A percentile compares a stretch with the other conserved stretches of the same genome.
Evolutionary conservation across 192 early-diverging fungal genomes (phyloP).

Genomic region (Radiomyces spectabilis): DNA sequence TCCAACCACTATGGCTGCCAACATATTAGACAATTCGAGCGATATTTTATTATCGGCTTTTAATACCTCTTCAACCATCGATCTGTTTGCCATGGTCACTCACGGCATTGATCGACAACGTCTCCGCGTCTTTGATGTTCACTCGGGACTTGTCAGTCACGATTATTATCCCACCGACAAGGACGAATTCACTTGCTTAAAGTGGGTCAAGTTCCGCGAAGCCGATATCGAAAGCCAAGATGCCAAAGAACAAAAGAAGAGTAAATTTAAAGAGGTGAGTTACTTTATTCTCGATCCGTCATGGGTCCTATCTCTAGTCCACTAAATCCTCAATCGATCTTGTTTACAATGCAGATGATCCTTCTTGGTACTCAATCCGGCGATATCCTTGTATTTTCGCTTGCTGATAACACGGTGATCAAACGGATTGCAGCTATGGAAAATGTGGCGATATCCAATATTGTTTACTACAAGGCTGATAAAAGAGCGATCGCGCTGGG

Average conservation of each 20-base stretch:
- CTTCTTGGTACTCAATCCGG: constrained; percentile 45
- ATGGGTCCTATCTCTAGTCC: no score
- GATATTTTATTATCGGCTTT: constrained; percentile 15
- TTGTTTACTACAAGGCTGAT: constrained; percentile 36
- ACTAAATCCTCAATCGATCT: constrained; percentile 1
- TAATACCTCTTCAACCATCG: constrained; percentile 1
- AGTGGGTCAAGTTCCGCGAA: constrained; percentile 35
- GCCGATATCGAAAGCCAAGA: constrained; percentile 9
- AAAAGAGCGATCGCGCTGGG: constrained; percentile 32
- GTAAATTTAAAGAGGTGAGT: no score
- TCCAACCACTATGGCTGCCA: no score
- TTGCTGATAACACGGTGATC: constrained; percentile 30
- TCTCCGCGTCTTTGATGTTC: constrained; percentile 42
- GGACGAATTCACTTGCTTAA: constrained; percentile 33
- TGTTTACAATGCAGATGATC: constrained; percentile 24
- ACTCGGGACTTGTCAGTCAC: constrained; percentile 29
- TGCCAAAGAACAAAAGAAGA: not conserved
- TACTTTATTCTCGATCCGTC: not conserved
- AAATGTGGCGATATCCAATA: constrained; percentile 38
- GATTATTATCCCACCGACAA: constrained; percentile 24
- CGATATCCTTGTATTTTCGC: constrained; percentile 39
- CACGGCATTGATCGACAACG: constrained; percentile 43
- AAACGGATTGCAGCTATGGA: constrained; percentile 30
- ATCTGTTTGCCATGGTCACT: constrained; percentile 39
- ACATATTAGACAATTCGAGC: no score